phyloP scores from a whole-genome alignment of 208 protist genomes.

The Leptomonas pyrrhocoris region DNA sequence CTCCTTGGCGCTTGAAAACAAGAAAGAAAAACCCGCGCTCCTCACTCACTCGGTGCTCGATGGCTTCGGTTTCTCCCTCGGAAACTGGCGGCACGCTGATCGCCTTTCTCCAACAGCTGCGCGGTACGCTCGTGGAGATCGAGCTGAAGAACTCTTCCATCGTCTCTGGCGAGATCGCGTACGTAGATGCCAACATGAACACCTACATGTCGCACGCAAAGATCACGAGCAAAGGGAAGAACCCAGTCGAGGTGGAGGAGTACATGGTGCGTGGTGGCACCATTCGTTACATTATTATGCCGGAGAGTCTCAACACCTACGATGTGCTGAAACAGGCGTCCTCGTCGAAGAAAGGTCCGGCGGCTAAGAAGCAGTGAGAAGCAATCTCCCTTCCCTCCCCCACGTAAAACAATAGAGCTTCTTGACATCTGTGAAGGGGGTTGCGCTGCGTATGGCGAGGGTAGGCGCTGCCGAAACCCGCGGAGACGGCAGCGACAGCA shows the following conservation, averaged over 20 bases:
- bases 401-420: no score
- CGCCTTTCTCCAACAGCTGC: slow-evolving; percentile 98
- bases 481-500: no score
- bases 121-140: slow-evolving; percentile 97
- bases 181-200: slow-evolving; percentile 97
- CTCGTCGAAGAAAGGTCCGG: slow-evolving; percentile 30
- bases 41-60: slow-evolving; percentile 12
- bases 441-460: no score
- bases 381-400: no score
- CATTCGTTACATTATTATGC: slow-evolving; percentile 98
- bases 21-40: no score
- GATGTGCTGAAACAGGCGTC: slow-evolving; percentile 87
- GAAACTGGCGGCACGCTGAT: slow-evolving; percentile 83
- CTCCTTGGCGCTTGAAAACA: no score
- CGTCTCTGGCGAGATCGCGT: slow-evolving; percentile 87
- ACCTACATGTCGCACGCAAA: slow-evolving; percentile 98
- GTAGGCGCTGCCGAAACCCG: no score
- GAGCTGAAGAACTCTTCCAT: slow-evolving; percentile 99
- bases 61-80: slow-evolving; percentile 47
- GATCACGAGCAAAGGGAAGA: slow-evolving; percentile 96
- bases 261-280: slow-evolving; percentile 98
- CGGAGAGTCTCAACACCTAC: slow-evolving; percentile 95
- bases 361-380: slow-evolving; percentile 19
- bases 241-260: slow-evolving; percentile 95
- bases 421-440: no score